phyloP scores from a whole-genome alignment of 2,329 filamentous ascomycete genomes.

The Penicillium paneum region DNA sequence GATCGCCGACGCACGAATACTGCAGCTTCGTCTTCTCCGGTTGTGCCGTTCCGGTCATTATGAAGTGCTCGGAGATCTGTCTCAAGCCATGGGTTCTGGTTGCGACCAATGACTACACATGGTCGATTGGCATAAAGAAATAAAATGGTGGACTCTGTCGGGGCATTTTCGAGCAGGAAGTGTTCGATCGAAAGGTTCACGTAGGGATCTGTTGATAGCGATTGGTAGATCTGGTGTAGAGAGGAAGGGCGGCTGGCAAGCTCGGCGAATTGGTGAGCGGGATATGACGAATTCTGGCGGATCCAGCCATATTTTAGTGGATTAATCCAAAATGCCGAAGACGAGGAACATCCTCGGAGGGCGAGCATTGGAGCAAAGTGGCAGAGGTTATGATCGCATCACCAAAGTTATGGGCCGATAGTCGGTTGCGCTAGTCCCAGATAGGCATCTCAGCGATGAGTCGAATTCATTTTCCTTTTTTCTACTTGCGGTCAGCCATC shows the following conservation, averaged over 20 bases:
- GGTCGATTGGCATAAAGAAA: constrained; percentile 87
- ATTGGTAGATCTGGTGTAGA: constrained; percentile 65
- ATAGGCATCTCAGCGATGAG: constrained; percentile 24
- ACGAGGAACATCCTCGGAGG: constrained; percentile 4
- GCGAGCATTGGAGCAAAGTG: constrained; percentile 27
- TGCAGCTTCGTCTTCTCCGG: constrained; percentile 36
- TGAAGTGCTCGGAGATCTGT: constrained; percentile 67
- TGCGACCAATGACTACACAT: constrained; percentile 86
- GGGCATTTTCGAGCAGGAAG: constrained; percentile 72
- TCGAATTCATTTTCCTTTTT: constrained; percentile 17
- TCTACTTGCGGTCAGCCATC: not conserved
- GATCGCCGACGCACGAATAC: constrained; percentile 77
- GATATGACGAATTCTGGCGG: constrained; percentile 33
- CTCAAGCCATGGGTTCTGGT: constrained; percentile 97
- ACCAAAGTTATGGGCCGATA: constrained; percentile 19
- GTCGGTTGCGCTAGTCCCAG: constrained; percentile 27
- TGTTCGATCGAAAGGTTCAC: constrained; percentile 94
- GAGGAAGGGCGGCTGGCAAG: constrained; percentile 35
- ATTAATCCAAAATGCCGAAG: constrained; percentile 10
- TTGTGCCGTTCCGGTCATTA: constrained; percentile 30
- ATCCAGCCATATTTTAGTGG: not conserved
- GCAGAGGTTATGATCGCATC: not conserved
- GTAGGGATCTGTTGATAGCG: constrained; percentile 68
- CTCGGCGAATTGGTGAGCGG: constrained; percentile 32
- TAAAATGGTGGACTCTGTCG: constrained; percentile 69